Evolutionary conservation across 768 basidiomycete species (phyloP).

Genomic region (Butyriboletus loyo): DNA sequence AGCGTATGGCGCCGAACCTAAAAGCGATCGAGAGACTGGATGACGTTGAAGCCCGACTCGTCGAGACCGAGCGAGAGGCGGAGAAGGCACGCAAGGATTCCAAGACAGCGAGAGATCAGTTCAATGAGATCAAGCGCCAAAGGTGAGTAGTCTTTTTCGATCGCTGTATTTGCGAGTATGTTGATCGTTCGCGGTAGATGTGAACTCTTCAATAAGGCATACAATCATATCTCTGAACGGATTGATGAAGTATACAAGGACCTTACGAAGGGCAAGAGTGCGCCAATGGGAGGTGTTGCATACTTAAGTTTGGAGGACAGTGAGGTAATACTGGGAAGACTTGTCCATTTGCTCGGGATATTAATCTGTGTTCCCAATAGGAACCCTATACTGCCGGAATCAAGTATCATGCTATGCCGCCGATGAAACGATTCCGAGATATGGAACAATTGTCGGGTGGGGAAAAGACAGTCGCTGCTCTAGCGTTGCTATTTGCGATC

Average conservation of each 20-base stretch:
- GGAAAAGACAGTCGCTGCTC: conserved; percentile 96
- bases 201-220: conserved; percentile 93
- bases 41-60: conserved; percentile 78
- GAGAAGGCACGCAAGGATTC: conserved; percentile 90
- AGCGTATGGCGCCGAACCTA: conserved; percentile 93
- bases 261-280: conserved; percentile 90
- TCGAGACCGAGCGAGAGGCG: conserved; percentile 88
- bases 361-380: conserved; percentile 34
- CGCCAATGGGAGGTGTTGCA: conserved; percentile 94
- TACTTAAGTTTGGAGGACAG: conserved; percentile 95
- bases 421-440: conserved; percentile 98
- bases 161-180: background rate
- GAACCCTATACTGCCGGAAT: conserved; percentile 86
- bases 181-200: conserved; percentile 36
- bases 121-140: conserved; percentile 80
- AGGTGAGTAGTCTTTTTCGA: conserved; percentile 45
- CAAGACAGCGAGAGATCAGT: conserved; percentile 85
- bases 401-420: conserved; percentile 99
- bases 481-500: conserved; percentile 95
- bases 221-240: conserved; percentile 90
- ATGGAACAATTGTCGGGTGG: conserved; percentile 99
- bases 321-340: conserved; percentile 59
- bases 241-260: conserved; percentile 98
- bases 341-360: conserved; percentile 4
- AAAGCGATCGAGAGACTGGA: conserved; percentile 92